These are phyloP conservation scores for Tetrahymena thermophila DNA, from an alignment of 73 alveolate species.

Conservation along the genomic window DNA sequence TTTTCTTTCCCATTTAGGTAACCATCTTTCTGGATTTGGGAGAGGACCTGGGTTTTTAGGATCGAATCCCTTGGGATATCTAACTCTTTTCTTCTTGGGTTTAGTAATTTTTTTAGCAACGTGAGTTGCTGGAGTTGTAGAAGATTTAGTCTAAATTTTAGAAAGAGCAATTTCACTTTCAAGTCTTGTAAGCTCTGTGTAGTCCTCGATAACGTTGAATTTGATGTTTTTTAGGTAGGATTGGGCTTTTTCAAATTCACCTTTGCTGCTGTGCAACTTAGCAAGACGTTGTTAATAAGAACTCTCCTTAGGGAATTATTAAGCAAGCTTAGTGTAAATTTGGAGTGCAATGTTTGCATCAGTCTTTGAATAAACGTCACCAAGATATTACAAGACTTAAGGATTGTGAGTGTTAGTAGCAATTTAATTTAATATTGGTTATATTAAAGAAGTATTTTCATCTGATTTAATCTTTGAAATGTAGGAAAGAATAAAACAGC, in stretches of 20 bases:
- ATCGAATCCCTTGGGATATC: slow-evolving; percentile 79
- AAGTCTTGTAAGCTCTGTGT: neutral
- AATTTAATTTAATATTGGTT: neutral
- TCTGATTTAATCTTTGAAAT: neutral
- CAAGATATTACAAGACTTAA: neutral
- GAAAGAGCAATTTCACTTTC: neutral
- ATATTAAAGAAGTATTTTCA: neutral
- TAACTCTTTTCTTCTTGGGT: slow-evolving; percentile 57
- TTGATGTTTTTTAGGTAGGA: neutral
- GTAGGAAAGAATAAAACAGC: neutral
- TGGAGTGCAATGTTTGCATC: neutral
- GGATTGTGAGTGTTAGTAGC: neutral
- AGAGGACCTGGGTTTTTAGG: slow-evolving; percentile 79
- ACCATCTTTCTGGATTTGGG: slow-evolving; percentile 88
- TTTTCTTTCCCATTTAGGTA: slow-evolving; percentile 71
- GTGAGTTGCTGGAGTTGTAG: neutral
- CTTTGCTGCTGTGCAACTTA: neutral
- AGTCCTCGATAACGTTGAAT: neutral
- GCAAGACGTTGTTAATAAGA: neutral
- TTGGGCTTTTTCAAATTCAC: neutral
- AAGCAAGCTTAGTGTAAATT: neutral
- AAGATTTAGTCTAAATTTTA: neutral
- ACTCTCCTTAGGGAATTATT: neutral
- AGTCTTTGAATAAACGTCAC: neutral
- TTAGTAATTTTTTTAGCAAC: slow-evolving; percentile 35